phyloP scores from a whole-genome alignment of 2,329 filamentous ascomycete genomes.

The Colletotrichum endophyticum region DNA sequence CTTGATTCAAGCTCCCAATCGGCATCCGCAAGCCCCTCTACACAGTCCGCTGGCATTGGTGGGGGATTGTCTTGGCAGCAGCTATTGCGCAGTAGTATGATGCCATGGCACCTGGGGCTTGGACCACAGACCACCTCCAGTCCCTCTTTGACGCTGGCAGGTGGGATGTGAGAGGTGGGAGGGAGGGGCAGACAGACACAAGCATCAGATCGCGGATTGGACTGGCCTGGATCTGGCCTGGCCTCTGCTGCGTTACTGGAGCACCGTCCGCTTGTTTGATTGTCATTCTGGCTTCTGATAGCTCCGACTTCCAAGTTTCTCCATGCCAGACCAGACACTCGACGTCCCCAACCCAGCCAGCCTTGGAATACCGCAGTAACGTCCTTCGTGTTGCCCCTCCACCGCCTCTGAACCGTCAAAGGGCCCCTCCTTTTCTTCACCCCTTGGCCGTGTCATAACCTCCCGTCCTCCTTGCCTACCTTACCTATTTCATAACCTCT shows the following conservation, averaged over 20 bases:
- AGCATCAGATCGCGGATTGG: conserved; percentile 15
- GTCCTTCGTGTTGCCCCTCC: conserved; percentile 15
- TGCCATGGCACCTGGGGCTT: conserved; percentile 20
- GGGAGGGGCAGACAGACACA: conserved; percentile 5
- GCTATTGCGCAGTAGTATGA: conserved; percentile 21
- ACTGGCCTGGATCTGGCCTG: background rate
- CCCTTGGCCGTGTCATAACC: conserved; percentile 20
- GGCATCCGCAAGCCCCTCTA: conserved; percentile 18
- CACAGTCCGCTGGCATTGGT: conserved; percentile 14
- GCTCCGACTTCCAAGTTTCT: conserved; percentile 5
- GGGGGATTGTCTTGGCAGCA: conserved; percentile 16
- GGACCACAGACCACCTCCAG: conserved; percentile 7
- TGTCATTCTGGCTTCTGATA: conserved; percentile 17
- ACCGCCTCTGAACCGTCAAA: conserved; percentile 1
- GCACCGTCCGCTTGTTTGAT: background rate
- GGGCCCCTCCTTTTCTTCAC: conserved; percentile 20
- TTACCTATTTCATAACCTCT: background rate
- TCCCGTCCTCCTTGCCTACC: background rate
- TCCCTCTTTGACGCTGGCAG: background rate
- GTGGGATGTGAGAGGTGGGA: background rate
- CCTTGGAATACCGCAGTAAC: conserved; percentile 17
- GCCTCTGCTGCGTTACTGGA: background rate
- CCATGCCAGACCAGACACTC: background rate
- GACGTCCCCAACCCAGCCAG: background rate
- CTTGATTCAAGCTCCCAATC: conserved; percentile 17